Evolutionary conservation across 495 filamentous ascomycete genomes (phyloP).

Genomic region (Xylona heveae): DNA sequence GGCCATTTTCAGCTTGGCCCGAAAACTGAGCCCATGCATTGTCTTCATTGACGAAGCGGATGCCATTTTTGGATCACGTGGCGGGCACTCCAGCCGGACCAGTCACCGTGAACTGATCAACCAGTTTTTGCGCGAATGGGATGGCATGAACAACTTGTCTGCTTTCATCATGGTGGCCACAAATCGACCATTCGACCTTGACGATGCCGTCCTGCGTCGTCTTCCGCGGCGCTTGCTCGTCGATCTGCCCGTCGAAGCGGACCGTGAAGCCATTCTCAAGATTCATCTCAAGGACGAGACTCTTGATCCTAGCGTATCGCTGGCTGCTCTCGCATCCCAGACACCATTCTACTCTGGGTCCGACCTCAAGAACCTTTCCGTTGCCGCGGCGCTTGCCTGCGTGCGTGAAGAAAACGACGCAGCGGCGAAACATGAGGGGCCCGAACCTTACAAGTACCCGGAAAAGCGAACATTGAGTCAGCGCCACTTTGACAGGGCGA

Average conservation of each 20-base stretch:
- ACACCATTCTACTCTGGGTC: slow-evolving; percentile 94
- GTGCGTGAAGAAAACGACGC: slow-evolving; percentile 55
- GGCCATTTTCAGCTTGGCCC: slow-evolving; percentile 76
- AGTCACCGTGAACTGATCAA: slow-evolving; percentile 85
- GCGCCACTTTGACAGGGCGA: slow-evolving; percentile 62
- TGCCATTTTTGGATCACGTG: slow-evolving; percentile 62
- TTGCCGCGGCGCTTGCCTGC: slow-evolving; percentile 74
- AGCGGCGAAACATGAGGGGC: slow-evolving; percentile 11
- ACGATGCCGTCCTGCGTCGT: slow-evolving; percentile 76
- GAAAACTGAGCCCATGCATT: slow-evolving; percentile 80
- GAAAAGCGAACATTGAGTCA: slow-evolving; percentile 40
- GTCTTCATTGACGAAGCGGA: slow-evolving; percentile 98
- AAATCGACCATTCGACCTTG: slow-evolving; percentile 25
- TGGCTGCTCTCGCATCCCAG: slow-evolving; percentile 44
- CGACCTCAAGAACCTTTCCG: slow-evolving; percentile 83
- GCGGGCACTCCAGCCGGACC: slow-evolving; percentile 30
- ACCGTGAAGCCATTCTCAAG: slow-evolving; percentile 56
- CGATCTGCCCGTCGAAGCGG: slow-evolving; percentile 61
- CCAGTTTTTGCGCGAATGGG: slow-evolving; percentile 96
- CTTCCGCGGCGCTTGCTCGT: slow-evolving; percentile 71
- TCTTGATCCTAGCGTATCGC: slow-evolving; percentile 44
- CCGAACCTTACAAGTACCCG: slow-evolving; percentile 34
- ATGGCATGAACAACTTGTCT: slow-evolving; percentile 66
- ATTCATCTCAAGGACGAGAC: slow-evolving; percentile 70
- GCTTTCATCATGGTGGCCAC: slow-evolving; percentile 99